Base-by-base conservation (phyloP, 2,329 filamentous ascomycete genomes). In the Xylariaceae sp. region DNA sequence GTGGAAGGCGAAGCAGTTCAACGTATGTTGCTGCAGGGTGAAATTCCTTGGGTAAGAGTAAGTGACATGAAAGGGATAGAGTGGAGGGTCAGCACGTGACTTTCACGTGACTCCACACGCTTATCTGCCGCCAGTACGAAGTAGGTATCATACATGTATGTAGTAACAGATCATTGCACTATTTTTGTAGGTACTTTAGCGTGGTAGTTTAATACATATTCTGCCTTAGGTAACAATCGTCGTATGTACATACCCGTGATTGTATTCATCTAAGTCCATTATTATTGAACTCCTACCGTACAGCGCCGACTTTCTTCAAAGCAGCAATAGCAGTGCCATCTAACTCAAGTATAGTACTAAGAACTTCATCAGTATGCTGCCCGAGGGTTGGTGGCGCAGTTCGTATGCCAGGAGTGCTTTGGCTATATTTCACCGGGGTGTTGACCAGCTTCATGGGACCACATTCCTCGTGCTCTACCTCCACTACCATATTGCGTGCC, bases 361-460 rank as follows among this genome's bases (percentile, higher is more conserved):
- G 72, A 4, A 96, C 80, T 70, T 94, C 89, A 61, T 91, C 79
- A 0, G 92, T 96, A 72, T 96, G 91, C 73, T 96, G 85, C 0
- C 92, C 94, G 27, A 99, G 75, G 6, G 87, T 89, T 1, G 94
- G 94, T 15, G 94, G 94, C 21, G 89, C 83, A 3, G 79, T 87
- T 27, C 93, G 81, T 32, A 96, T 85, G 3, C 84, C 82, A 0
- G 92, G 91, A 62, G 82, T 85, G 21, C 88, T 89, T 62, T 92
- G 85, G 4, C 92, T 96, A 71, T 92, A 96, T 71, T 99, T 99
- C 54, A 99, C 87, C 0, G 94, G 94, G 0, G 92, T 95, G 67
- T 96, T 97, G 48, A 99, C 88, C 67, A 99, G 77, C 73, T 92
- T 92, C 59, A 99, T 87, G 0, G 87, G 82, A 0, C 94, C 94